Conservation (phyloP, 805 yeast species). For the Sungouiella blattae region DNA sequence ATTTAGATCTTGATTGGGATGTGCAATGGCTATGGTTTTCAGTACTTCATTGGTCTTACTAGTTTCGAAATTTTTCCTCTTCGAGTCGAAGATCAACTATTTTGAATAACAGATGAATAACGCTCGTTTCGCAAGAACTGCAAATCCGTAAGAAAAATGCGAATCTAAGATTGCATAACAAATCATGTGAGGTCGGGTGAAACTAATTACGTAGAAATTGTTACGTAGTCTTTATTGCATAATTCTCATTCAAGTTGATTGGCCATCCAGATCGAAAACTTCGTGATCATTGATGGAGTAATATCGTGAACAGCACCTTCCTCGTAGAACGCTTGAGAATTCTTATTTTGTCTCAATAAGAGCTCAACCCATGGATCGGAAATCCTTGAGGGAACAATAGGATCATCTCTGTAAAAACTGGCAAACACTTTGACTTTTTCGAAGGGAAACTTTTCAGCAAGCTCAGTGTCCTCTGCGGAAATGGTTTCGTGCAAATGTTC, state of each 20-base stretch:
- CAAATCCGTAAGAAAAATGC: too few relatives aligned
- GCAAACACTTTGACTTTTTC: constrained; percentile 32
- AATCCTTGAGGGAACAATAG: constrained; percentile 33
- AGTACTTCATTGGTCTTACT: too few relatives aligned
- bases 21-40: too few relatives aligned
- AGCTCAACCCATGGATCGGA: constrained; percentile 30
- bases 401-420: constrained; percentile 33
- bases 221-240: too few relatives aligned
- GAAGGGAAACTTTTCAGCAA: constrained; percentile 34
- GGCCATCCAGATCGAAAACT: constrained; percentile 30
- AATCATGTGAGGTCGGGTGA: too few relatives aligned
- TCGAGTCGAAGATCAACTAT: too few relatives aligned
- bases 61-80: too few relatives aligned
- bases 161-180: too few relatives aligned
- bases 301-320: constrained; percentile 31
- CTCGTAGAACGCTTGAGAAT: constrained; percentile 26
- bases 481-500: constrained; percentile 31
- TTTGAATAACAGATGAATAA: too few relatives aligned
- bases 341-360: constrained; percentile 22
- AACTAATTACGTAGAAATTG: too few relatives aligned
- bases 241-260: constrained; percentile 4
- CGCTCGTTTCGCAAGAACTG: too few relatives aligned
- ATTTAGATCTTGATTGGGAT: too few relatives aligned
- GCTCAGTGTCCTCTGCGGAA: constrained; percentile 24
- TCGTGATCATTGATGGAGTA: constrained; percentile 31